A percentile compares a stretch with the other conserved stretches of the same genome.
Conservation (phyloP, 768 basidiomycete genomes). For the Auricularia sp. region DNA sequence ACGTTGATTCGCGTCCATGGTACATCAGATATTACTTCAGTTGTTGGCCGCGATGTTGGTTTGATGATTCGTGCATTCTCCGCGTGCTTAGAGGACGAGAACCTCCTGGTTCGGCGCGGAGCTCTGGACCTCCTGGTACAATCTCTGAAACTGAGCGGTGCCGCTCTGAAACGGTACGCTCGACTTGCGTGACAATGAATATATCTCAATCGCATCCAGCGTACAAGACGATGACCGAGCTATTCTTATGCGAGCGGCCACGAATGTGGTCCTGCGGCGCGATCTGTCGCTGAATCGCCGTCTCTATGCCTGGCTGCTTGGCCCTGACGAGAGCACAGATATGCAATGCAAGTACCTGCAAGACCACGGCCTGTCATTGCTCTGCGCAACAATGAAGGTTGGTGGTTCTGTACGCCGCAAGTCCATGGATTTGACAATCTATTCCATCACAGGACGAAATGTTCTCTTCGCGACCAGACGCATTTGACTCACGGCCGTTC, state of each 20-base stretch:
- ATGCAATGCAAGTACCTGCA: slow-evolving; percentile 62
- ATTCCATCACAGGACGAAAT: slow-evolving; percentile 52
- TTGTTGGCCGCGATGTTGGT: slow-evolving; percentile 80
- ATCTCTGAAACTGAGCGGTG: slow-evolving; percentile 62
- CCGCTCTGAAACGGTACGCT: slow-evolving; percentile 43
- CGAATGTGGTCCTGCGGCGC: slow-evolving; percentile 79
- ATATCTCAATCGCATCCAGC: background rate
- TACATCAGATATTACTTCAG: slow-evolving; percentile 46
- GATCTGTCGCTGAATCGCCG: slow-evolving; percentile 90
- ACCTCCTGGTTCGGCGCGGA: slow-evolving; percentile 78
- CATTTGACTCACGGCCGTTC: slow-evolving; percentile 77
- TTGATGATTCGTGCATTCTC: slow-evolving; percentile 91
- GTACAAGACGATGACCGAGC: slow-evolving; percentile 60
- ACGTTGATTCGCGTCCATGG: too few relatives aligned
- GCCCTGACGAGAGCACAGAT: slow-evolving; percentile 69
- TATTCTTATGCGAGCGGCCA: slow-evolving; percentile 79
- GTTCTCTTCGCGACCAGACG: slow-evolving; percentile 58
- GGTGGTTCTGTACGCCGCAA: slow-evolving; percentile 1
- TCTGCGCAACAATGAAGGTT: slow-evolving; percentile 62
- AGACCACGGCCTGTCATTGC: slow-evolving; percentile 58
- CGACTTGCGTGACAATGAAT: background rate
- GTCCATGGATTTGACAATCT: background rate
- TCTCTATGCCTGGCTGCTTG: slow-evolving; percentile 87
- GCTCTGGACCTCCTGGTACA: slow-evolving; percentile 78
- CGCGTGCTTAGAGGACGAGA: slow-evolving; percentile 86